Evolutionary conservation across 352 stramenopile species (phyloP), one percentile per base, ranked within the genome.

Genomic region (Bremia lactucae): DNA sequence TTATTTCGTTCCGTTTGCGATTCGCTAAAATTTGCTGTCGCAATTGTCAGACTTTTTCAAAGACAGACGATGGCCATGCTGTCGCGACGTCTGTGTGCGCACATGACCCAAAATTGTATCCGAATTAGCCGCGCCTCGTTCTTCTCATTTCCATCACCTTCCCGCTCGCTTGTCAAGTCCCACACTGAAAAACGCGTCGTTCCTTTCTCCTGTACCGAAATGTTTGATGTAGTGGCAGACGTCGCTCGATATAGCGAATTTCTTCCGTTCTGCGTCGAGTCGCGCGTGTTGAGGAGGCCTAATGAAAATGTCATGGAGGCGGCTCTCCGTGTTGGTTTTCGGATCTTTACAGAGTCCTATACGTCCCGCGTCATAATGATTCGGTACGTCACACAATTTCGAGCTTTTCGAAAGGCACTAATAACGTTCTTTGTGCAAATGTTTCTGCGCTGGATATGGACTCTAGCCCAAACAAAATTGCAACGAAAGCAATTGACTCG

Each of bases 241-340:
- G 78, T 90, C 18, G 55, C 74, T 28, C 55, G 53, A 10, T 90
- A 90, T 60, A 56, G 55, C 42, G 66, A 84, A 43, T 90, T 90
- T 49, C 50, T 90, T 29, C 78, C 78, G 24, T 90, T 90, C 49
- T 90, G 78, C 38, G 75, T 87, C 20, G 65, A 87, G 38, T 90
- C 78, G 22, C 62, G 65, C 23, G 71, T 90, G 43, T 56, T 90
- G 46, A 64, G 74, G 16, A 60, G 61, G 2, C 68, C 72, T 14
- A 84, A 83, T 24, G 71, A 78, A 20, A 86, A 87, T 34, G 72
- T 87, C 19, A 87, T 87, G 75, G 78, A 90, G 38, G 78, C 78
- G 13, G 62, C 61, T 16, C 46, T 90, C 36, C 62, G 67, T 13
- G 59, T 90, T 9, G 78, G 78, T 31, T 90, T 90, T 48, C 75